Evolutionary conservation across 2,329 filamentous ascomycete species (phyloP).

Genomic region (Shiraia sp.): DNA sequence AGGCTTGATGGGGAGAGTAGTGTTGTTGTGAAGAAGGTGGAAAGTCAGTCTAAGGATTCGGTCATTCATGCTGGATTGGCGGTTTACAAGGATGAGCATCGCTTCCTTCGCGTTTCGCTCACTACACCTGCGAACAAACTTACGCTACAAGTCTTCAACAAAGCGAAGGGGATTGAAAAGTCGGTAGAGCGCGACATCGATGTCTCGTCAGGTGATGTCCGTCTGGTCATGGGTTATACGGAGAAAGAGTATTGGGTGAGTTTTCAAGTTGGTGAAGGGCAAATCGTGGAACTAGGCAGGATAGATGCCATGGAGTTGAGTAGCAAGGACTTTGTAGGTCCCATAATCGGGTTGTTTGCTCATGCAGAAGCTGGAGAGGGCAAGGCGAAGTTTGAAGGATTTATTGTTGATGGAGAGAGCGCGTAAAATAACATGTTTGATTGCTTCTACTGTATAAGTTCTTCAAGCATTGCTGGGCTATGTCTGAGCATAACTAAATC

Average conservation of each 20-base stretch:
- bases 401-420: too few relatives aligned
- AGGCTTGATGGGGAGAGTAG: constrained; percentile 9
- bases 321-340: constrained; percentile 19
- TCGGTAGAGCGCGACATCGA: background rate
- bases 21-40: background rate
- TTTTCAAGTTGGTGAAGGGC: constrained; percentile 1
- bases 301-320: constrained; percentile 12
- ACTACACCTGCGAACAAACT: background rate
- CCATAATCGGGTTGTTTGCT: constrained; percentile 13
- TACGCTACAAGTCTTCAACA: constrained; percentile 10
- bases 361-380: too few relatives aligned
- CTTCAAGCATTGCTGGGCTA: too few relatives aligned
- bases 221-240: constrained; percentile 4
- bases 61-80: constrained; percentile 14
- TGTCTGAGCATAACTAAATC: too few relatives aligned
- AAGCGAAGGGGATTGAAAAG: constrained; percentile 7
- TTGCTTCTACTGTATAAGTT: too few relatives aligned
- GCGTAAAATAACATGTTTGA: too few relatives aligned
- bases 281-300: background rate
- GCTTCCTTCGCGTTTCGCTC: constrained; percentile 14
- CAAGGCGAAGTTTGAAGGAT: too few relatives aligned
- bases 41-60: too few relatives aligned
- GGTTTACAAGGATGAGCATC: constrained; percentile 23
- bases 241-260: constrained; percentile 9
- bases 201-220: background rate